A percentile compares a stretch with the other conserved stretches of the same genome.
phyloP scores from a whole-genome alignment of 2,329 filamentous ascomycete genomes.

The Coniochaeta sp. region DNA sequence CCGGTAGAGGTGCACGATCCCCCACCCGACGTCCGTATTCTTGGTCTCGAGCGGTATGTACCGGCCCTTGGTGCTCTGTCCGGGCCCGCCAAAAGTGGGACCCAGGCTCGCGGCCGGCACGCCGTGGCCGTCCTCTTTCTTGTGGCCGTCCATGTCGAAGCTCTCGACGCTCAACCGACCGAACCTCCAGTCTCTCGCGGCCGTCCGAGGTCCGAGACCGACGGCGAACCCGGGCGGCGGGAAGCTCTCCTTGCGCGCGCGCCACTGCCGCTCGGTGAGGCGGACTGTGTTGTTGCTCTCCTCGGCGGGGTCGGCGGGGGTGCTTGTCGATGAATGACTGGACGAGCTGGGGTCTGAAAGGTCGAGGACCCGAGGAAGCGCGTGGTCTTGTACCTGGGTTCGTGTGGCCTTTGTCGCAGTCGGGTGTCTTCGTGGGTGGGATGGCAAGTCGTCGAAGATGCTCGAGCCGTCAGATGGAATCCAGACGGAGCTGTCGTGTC shows the following conservation, averaged over 20 bases:
- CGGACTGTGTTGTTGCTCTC: constrained; percentile 27
- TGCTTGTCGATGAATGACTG: constrained; percentile 1
- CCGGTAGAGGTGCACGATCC: constrained; percentile 87
- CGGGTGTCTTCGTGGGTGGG: constrained; percentile 28
- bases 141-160: constrained; percentile 54
- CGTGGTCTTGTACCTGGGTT: constrained; percentile 4
- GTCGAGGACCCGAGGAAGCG: neutral
- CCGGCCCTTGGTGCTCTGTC: constrained; percentile 73
- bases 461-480: constrained; percentile 36
- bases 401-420: neutral
- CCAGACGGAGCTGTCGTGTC: constrained; percentile 31
- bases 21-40: constrained; percentile 79
- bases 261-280: constrained; percentile 31
- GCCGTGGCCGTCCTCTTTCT: constrained; percentile 9
- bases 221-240: constrained; percentile 33
- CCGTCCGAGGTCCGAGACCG: constrained; percentile 39
- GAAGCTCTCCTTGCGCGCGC: constrained; percentile 29
- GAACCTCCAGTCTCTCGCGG: constrained; percentile 69
- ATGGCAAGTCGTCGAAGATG: constrained; percentile 50
- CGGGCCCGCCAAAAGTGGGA: constrained; percentile 48
- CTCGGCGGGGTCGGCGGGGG: constrained; percentile 5
- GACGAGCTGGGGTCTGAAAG: neutral
- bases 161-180: constrained; percentile 72
- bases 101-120: constrained; percentile 33
- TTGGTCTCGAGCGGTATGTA: constrained; percentile 64